A percentile compares a stretch with the other conserved stretches of the same genome.
These are phyloP conservation scores for Nicotiana knightiana DNA, from an alignment of 257 asterid genomes.

Conservation along the genomic window DNA sequence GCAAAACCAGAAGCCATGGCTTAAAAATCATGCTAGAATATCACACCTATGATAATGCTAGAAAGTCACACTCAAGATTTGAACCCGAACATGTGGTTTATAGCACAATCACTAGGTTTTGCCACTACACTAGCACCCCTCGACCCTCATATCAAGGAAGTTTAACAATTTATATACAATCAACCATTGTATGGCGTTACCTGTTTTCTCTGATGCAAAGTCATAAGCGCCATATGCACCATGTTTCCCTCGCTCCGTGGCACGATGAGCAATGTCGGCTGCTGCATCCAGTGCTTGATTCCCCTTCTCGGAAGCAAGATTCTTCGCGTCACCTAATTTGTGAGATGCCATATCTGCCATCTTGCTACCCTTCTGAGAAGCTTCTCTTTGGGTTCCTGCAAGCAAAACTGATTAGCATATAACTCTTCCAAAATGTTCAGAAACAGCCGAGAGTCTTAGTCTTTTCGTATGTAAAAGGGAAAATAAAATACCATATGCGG, in stretches of 20 bases:
- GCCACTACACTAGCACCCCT: too few species aligned
- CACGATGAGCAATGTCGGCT: conserved; percentile 18
- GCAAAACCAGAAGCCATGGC: conserved; percentile 4
- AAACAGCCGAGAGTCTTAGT: background rate
- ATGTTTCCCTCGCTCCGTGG: conserved; percentile 12
- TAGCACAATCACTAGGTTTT: too few species aligned
- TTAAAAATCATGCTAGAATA: too few species aligned
- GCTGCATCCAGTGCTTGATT: conserved; percentile 24
- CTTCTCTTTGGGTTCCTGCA: conserved; percentile 43
- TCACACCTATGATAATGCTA: too few species aligned
- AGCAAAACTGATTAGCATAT: background rate
- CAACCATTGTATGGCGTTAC: background rate
- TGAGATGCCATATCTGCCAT: conserved; percentile 14
- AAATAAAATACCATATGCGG: conserved; percentile 35
- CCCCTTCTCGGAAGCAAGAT: conserved; percentile 24
- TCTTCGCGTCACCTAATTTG: conserved; percentile 20
- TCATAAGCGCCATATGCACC: conserved; percentile 16
- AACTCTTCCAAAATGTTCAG: background rate
- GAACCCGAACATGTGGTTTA: too few species aligned
- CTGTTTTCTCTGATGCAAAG: conserved; percentile 12
- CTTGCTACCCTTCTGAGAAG: conserved; percentile 37
- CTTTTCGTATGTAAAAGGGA: background rate
- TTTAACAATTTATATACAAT: too few species aligned
- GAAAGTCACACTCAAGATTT: too few species aligned
- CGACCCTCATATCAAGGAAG: too few species aligned